Base-by-base conservation (phyloP, 2,329 filamentous ascomycete species). In the Talaromyces sp. region DNA sequence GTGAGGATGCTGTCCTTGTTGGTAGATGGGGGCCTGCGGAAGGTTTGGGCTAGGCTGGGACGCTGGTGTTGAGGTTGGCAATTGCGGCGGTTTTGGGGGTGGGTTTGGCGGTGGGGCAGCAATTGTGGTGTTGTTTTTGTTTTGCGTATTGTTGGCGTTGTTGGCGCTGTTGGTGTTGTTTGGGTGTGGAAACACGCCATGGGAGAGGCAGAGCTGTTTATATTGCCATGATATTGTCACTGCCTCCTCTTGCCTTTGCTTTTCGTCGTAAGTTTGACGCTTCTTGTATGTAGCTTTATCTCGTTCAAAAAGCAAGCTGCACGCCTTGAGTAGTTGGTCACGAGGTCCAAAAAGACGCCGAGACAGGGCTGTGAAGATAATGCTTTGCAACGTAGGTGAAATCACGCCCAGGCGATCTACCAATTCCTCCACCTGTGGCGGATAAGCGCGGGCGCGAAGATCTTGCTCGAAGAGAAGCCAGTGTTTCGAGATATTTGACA, bases 341-440 rank as follows among this genome's bases (percentile, higher is more conserved):
- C 58, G 24, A 7, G 35, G 21, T 2, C 63, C 65, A 31, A 65
- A 66, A 11, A 75, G 53, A 46, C 66, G 64, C 10, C 73, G 71
- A 54, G 66, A 69, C n/a, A 69, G 65, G 9, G 69, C 69, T 14
- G 66, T 56, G 59, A 86, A 88, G 3, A 85, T 71, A 29, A 85
- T 80, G 1, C 69, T 71, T 65, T 85, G 82, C 7, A 89, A 71
- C 1, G 80, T 75, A 0, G 74, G 68, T 0, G 85, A 88, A 8
- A 68, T 69, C 12, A 87, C 69, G 6, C 70, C 67, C 38, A 88
- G 75, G 12, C 71, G 65, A n/a, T 70, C 67, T 4, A 77, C 69
- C 29, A 89, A 71, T 65, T 88, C 86, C 57, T 79, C 76, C 35
- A 83, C 78, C n/a, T 86, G 71, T 5, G 85, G 81, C 3, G 85